Evolutionary conservation across 1,284 basidiomycete species (phyloP).

Genomic region (Singerocomus rubriflavus): DNA sequence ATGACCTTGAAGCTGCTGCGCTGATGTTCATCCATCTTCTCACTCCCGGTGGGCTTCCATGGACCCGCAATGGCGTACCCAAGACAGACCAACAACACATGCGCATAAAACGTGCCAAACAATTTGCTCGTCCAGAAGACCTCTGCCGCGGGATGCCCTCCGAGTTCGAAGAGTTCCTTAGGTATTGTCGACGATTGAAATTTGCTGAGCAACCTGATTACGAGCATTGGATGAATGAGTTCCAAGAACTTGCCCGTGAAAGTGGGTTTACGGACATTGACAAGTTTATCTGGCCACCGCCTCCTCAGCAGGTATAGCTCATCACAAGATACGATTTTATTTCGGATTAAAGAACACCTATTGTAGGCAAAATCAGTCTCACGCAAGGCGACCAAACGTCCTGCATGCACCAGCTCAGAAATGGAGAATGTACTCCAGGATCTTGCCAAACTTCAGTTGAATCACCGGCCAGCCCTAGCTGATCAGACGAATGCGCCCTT

Average conservation of each 20-base stretch:
- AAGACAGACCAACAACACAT: conserved; percentile 61
- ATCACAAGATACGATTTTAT: background rate
- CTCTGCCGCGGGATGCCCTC: conserved; percentile 66
- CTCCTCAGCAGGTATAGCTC: conserved; percentile 36
- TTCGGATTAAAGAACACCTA: background rate
- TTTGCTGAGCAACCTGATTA: conserved; percentile 71
- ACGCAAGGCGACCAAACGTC: conserved; percentile 32
- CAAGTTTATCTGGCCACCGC: conserved; percentile 69
- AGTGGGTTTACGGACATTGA: conserved; percentile 56
- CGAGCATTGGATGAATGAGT: conserved; percentile 55
- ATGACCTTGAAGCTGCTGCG: conserved; percentile 71
- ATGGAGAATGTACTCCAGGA: conserved; percentile 55
- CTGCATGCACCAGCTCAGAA: conserved; percentile 34
- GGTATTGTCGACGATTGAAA: conserved; percentile 62
- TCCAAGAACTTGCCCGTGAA: conserved; percentile 55
- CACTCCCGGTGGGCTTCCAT: conserved; percentile 68
- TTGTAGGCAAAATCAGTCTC: conserved; percentile 23
- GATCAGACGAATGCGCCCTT: conserved; percentile 45
- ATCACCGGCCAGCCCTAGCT: conserved; percentile 45
- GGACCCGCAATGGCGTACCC: conserved; percentile 74
- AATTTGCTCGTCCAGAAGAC: conserved; percentile 54
- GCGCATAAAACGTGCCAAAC: conserved; percentile 59
- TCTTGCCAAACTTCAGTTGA: conserved; percentile 56
- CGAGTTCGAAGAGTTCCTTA: conserved; percentile 71
- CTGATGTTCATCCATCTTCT: conserved; percentile 76